phyloP scores from a whole-genome alignment of 2,329 filamentous ascomycete genomes.

The Neoarthrinium moseri region DNA sequence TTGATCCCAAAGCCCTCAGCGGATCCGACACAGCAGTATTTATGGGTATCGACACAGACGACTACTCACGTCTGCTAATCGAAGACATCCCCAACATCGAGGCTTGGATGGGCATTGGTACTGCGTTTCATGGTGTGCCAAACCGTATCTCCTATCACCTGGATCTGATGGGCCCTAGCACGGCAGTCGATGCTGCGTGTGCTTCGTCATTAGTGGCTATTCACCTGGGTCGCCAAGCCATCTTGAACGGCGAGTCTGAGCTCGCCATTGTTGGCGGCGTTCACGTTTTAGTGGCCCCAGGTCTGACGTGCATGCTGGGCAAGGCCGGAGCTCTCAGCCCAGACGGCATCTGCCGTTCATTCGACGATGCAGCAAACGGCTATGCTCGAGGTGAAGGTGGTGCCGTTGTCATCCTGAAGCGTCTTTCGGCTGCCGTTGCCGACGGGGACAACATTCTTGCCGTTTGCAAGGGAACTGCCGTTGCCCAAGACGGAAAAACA shows the following conservation, averaged over 20 bases:
- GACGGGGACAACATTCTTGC: constrained; percentile 33
- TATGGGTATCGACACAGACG: constrained; percentile 31
- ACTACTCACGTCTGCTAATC: constrained; percentile 33
- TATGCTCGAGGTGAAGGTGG: constrained; percentile 33
- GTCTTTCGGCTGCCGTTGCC: constrained; percentile 25
- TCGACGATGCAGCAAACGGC: constrained; percentile 20
- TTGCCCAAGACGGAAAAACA: constrained; percentile 28
- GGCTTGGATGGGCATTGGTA: constrained; percentile 38
- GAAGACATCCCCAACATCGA: constrained; percentile 35
- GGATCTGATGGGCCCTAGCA: constrained; percentile 29
- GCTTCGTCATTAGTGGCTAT: constrained; percentile 31
- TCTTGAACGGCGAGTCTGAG: constrained; percentile 26
- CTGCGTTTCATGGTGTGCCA: constrained; percentile 32
- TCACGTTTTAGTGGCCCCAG: constrained; percentile 30
- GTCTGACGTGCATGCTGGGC: constrained; percentile 27
- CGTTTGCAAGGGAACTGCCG: constrained; percentile 28
- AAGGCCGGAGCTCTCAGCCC: constrained; percentile 24
- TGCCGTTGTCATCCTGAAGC: constrained; percentile 29
- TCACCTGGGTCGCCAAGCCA: constrained; percentile 27
- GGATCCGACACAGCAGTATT: constrained; percentile 28
- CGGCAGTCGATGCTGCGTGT: constrained; percentile 34
- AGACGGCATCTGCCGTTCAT: constrained; percentile 19
- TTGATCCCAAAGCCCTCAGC: constrained; percentile 44
- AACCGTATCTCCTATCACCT: constrained; percentile 33
- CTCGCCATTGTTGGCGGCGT: constrained; percentile 30